A percentile compares a stretch with the other conserved stretches of the same genome.
Evolutionary conservation across 805 yeast genomes (phyloP).

Genomic region (Saitoella complicata): DNA sequence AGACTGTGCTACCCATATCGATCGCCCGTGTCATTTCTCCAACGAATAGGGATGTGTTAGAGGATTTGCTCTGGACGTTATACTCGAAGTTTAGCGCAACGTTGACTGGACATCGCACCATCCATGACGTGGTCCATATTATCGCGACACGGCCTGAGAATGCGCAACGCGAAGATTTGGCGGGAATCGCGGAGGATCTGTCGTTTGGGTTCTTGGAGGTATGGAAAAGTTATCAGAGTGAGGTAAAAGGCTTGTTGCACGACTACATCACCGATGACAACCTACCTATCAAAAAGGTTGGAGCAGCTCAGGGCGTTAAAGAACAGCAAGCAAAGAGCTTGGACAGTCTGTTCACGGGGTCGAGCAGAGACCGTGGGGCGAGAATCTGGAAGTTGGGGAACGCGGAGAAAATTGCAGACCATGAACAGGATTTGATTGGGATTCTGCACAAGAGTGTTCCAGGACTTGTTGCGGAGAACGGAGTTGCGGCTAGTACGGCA

Average conservation of each 20-base stretch:
- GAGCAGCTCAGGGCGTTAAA: too few relatives aligned
- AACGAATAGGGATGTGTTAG: constrained; percentile 10
- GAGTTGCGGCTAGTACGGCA: too few relatives aligned
- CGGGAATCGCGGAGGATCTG: constrained; percentile 3
- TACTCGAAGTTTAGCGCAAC: constrained; percentile 47
- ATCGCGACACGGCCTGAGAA: constrained; percentile 12
- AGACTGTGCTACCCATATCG: constrained; percentile 20
- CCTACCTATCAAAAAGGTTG: too few relatives aligned
- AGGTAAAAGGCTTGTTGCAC: constrained; percentile 24
- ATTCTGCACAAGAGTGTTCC: too few relatives aligned
- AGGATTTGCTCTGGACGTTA: constrained; percentile 56
- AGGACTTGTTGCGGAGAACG: too few relatives aligned
- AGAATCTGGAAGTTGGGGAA: too few relatives aligned
- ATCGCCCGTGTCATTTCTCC: constrained; percentile 17
- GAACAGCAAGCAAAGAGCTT: too few relatives aligned
- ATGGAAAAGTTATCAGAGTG: constrained; percentile 31
- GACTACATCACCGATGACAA: constrained; percentile 20
- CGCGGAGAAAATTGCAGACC: too few relatives aligned
- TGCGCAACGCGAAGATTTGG: constrained; percentile 12
- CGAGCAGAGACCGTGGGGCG: too few relatives aligned
- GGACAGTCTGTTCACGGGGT: too few relatives aligned
- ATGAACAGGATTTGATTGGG: too few relatives aligned
- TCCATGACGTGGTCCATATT: constrained; percentile 35
- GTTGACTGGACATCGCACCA: constrained; percentile 52
- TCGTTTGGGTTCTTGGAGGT: constrained; percentile 26